These are phyloP conservation scores for Blastocystis sp. DNA, from an alignment of 352 stramenopile genomes.

Conservation along the genomic window DNA sequence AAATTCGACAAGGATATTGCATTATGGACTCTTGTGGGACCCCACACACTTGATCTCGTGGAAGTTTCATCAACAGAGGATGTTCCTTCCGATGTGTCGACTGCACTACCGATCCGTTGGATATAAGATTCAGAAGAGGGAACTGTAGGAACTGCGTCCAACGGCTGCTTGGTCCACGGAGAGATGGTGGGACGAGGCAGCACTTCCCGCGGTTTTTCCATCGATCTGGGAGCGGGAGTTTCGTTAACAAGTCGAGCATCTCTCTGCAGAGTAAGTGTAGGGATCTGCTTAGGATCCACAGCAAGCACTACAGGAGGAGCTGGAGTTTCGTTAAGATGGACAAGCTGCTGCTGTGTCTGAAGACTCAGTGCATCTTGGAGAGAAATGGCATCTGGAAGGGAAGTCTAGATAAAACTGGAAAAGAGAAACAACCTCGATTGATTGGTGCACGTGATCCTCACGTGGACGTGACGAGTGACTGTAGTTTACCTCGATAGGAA, in stretches of 20 bases:
- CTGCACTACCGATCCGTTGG: background rate
- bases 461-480: background rate
- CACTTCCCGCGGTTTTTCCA: background rate
- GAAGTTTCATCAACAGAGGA: background rate
- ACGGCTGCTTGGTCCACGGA: constrained; percentile 3
- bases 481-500: background rate
- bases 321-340: background rate
- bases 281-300: background rate
- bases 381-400: background rate
- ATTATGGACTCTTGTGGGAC: background rate
- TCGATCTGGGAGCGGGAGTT: background rate
- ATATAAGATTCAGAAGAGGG: background rate
- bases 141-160: background rate
- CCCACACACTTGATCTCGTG: background rate
- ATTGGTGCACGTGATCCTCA: background rate
- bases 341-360: background rate
- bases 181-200: background rate
- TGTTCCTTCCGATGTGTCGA: background rate
- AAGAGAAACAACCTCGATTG: background rate
- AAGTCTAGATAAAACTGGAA: background rate
- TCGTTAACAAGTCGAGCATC: background rate
- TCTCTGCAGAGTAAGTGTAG: background rate
- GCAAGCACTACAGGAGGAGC: background rate
- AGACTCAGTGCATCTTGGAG: background rate
- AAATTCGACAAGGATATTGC: background rate